phyloP scores from a whole-genome alignment of 73 alveolate genomes.

The Chromera velia region DNA sequence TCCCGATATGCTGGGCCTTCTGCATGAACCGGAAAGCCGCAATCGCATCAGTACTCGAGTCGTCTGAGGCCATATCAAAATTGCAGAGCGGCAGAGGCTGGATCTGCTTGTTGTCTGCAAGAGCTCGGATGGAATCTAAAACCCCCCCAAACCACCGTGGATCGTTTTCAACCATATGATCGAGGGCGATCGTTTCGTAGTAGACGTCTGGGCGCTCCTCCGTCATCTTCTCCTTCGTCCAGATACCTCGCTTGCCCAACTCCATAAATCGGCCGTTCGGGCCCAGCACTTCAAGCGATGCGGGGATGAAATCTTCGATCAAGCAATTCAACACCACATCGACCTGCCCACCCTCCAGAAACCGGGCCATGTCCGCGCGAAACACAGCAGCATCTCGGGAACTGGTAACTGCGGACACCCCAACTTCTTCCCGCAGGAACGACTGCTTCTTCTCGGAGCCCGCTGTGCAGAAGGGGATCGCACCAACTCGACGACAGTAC shows the following conservation, averaged over 20 bases:
- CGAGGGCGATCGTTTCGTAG: neutral
- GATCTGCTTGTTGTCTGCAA: neutral
- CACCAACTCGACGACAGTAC: slow-evolving; percentile 16
- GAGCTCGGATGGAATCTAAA: neutral
- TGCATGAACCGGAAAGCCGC: slow-evolving; percentile 33
- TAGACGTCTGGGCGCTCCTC: neutral
- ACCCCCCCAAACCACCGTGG: neutral
- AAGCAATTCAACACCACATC: slow-evolving; percentile 40
- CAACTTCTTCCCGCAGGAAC: slow-evolving; percentile 14
- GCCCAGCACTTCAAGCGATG: slow-evolving; percentile 24
- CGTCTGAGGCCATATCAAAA: neutral
- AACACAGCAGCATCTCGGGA: slow-evolving; percentile 24
- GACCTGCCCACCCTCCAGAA: slow-evolving; percentile 10
- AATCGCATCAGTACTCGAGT: slow-evolving; percentile 8
- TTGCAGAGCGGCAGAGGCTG: neutral
- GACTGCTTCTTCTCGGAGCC: slow-evolving; percentile 31
- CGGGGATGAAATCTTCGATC: slow-evolving; percentile 29
- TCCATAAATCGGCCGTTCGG: slow-evolving; percentile 36
- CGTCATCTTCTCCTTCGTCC: slow-evolving; percentile 26
- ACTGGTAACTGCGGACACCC: slow-evolving; percentile 31
- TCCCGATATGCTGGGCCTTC: slow-evolving; percentile 36
- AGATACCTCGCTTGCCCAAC: slow-evolving; percentile 46
- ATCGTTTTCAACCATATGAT: neutral
- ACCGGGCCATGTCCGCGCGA: slow-evolving; percentile 25
- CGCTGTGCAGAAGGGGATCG: slow-evolving; percentile 33